phyloP scores from a whole-genome alignment of 2,329 filamentous ascomycete genomes.

The Fusarium papillatum region DNA sequence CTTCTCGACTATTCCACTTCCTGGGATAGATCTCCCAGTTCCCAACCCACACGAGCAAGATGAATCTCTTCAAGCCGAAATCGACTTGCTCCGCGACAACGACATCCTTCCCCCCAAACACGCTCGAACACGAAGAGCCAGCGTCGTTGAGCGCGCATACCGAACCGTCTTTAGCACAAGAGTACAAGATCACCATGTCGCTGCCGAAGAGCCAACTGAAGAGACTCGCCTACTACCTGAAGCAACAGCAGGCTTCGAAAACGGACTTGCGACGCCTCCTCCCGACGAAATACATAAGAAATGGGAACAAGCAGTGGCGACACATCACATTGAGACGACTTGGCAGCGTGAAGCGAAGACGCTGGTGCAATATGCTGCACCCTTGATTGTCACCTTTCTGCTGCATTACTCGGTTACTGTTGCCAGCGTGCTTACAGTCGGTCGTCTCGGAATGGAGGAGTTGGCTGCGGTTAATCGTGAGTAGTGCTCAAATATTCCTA shows the following conservation, averaged over 20 bases:
- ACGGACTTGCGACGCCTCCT: constrained; percentile 18
- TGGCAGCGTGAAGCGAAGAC: constrained; percentile 91
- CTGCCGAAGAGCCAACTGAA: constrained; percentile 11
- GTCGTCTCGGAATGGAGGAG: constrained; percentile 75
- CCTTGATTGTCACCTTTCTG: constrained; percentile 77
- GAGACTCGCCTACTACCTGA: constrained; percentile 20
- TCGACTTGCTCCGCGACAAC: constrained; percentile 36
- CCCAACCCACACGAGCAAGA: constrained; percentile 39
- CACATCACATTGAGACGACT: constrained; percentile 85
- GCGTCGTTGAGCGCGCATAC: constrained; percentile 12
- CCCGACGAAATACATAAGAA: constrained; percentile 35
- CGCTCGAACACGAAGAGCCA: constrained; percentile 4
- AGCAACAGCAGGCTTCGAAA: constrained; percentile 1
- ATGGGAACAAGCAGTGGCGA: constrained; percentile 85
- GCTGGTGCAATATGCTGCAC: constrained; percentile 76
- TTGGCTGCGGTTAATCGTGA: constrained; percentile 54
- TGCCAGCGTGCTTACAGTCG: constrained; percentile 80
- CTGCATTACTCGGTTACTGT: constrained; percentile 85
- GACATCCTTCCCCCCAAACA: constrained; percentile 30
- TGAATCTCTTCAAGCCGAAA: constrained; percentile 32
- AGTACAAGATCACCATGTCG: constrained; percentile 27
- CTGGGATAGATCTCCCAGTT: constrained; percentile 28
- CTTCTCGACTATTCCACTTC: constrained; percentile 34
- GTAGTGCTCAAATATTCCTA: constrained; percentile 9
- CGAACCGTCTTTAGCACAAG: constrained; percentile 29